Base-by-base conservation (phyloP, 345 rosid genomes). In the Eucalyptus dawsonii region DNA sequence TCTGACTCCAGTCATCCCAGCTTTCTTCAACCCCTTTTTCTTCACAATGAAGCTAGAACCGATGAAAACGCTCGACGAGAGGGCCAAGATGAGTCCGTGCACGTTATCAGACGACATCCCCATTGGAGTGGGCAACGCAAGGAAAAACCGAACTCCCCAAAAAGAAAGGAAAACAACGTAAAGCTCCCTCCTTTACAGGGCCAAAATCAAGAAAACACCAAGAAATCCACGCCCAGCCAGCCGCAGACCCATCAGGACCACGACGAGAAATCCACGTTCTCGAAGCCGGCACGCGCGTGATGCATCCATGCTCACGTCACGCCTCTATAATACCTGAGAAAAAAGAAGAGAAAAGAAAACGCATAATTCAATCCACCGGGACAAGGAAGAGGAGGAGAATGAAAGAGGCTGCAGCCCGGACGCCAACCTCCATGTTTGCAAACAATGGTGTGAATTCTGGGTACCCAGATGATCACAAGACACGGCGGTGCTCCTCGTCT, bases 11-110 rank as follows among this genome's bases (percentile, higher is more conserved):
- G 88, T 90, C 9, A 87, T 76, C 54, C 96, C 98, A 2, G 98
- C 97, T 62, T 94, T 96, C 81, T 92, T 93, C 80, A 97, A 96
- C 85, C 99, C 99, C 89, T 96, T 95, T 89, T 97, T 97, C 96
- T 97, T 97, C 87, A 97, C 80, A 91, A 97, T 97, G 91, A 96
- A 97, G 93, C 99, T 97, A 54, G 99, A 95, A 53, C 99, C 99
- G 86, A 97, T 97, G 60, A 97, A 97, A 53, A 96, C 90, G 94
- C 99, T 96, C 15, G 98, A 96, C 49, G 99, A 96, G 25, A 97
- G 90, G n/a, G 99, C 99, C 96, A 97, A 89, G 44, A 96, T 54
- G 87, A 97, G 93, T 88, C 99, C 99, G 90, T 88, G 95, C 22
- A 96, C 89, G 89, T 97, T 97, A 92, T 97, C 98, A 72, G 91